Percentiles rank a stretch among this genome's conserved stretches.
phyloP scores from a whole-genome alignment of 805 yeast genomes.

The Lipomyces sp. region DNA sequence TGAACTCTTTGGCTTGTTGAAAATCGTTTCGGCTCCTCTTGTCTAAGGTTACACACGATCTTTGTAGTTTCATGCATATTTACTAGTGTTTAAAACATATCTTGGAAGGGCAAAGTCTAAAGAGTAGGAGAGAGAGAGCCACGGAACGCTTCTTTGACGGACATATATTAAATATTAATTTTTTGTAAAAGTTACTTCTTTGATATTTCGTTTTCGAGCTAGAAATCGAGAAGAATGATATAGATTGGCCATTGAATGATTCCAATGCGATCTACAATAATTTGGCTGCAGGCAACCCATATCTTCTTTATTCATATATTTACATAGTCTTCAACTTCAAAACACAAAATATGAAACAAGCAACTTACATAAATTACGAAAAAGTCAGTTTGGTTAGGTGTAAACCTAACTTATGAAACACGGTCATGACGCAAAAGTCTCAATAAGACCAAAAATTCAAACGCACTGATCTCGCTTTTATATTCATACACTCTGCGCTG shows the following conservation, averaged over 20 bases:
- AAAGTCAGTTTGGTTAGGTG: too few relatives aligned
- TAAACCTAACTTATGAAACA: too few relatives aligned
- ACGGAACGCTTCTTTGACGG: neutral
- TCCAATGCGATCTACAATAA: too few relatives aligned
- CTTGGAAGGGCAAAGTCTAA: neutral
- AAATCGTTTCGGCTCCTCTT: slow-evolving; percentile 4
- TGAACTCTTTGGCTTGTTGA: slow-evolving; percentile 3
- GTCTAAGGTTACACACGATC: neutral
- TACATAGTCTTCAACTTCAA: too few relatives aligned
- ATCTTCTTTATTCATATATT: neutral
- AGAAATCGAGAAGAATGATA: neutral
- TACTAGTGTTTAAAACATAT: neutral
- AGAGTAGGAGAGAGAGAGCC: neutral
- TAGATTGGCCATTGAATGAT: neutral
- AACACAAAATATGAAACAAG: too few relatives aligned
- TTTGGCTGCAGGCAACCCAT: neutral
- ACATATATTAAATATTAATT: slow-evolving; percentile 6
- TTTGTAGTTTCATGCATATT: slow-evolving; percentile 1
- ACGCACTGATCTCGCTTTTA: neutral
- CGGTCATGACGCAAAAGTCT: too few relatives aligned
- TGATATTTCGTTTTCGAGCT: slow-evolving; percentile 1
- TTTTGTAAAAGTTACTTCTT: slow-evolving; percentile 11
- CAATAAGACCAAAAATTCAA: neutral
- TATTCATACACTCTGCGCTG: neutral
- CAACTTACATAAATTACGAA: too few relatives aligned